Base-by-base conservation (phyloP, 2,329 filamentous ascomycete genomes). In the Xylariomycetidae sp. region DNA sequence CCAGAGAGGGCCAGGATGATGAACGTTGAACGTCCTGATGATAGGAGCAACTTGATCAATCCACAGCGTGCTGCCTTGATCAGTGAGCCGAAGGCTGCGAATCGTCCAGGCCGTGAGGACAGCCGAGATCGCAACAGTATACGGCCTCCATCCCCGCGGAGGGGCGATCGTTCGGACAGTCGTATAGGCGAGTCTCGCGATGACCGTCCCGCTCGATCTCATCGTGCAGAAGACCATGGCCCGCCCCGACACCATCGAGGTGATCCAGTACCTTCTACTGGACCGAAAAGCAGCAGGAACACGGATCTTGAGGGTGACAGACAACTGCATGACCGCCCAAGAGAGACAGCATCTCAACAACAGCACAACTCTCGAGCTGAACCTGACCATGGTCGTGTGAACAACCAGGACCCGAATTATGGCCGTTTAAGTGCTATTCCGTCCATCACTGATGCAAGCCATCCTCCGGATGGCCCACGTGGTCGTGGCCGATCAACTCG, bases 341-440 rank as follows among this genome's bases (percentile, higher is more conserved):
- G 67, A 20, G 67, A 72, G 8, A 36, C 56, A 36, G 42, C 37
- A 11, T 43, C 49, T 37, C 74, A 62, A 50, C 63, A 54, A 43
- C 59, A 48, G 25, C 62, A n/a, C 53, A 20, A 40, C 55, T 28
- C 61, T 16, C 63, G 64, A 25, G 53, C 57, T 2, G 75, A 80
- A 18, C 45, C 60, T 3, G 72, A 78, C 28, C 68, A 74, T 44
- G 64, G 66, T 23, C 62, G 69, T 41, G 46, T 68, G 14, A 64
- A 62, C 34, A 69, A 74, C 40, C 70, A 77, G 43, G 77, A 82
- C 51, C 72, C 74, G 12, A 77, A 74, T 36, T 81, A 81, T 46
- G 78, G 78, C 17, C 73, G 78, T 3, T 62, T 82, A 30, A 80
- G 76, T 41, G 60, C 70, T 2, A 66, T 71, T 31, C 62, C 68